A percentile compares a stretch with the other conserved stretches of the same genome.
phyloP scores from a whole-genome alignment of 768 basidiomycete species.

The Xanthoconium stramineum region DNA sequence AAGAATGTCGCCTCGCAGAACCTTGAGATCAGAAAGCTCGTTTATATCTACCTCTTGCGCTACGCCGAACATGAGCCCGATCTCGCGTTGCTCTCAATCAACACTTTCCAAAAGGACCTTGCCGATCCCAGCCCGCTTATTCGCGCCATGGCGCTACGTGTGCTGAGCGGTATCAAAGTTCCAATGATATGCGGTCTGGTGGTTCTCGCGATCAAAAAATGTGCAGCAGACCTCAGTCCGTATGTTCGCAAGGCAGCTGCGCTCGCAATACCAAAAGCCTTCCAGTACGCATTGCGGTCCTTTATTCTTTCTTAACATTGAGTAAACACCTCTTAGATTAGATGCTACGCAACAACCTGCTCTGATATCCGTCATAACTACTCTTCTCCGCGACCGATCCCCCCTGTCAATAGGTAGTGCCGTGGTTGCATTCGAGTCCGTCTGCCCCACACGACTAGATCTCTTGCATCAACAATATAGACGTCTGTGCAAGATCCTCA shows the following conservation, averaged over 20 bases:
- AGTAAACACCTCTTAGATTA: slow-evolving; percentile 46
- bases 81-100: slow-evolving; percentile 92
- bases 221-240: slow-evolving; percentile 86
- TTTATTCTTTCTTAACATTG: not conserved
- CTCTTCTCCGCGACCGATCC: slow-evolving; percentile 68
- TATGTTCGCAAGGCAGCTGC: slow-evolving; percentile 94
- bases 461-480: slow-evolving; percentile 88
- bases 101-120: slow-evolving; percentile 97
- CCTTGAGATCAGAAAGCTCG: slow-evolving; percentile 92
- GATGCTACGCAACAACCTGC: slow-evolving; percentile 69
- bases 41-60: slow-evolving; percentile 95
- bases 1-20: slow-evolving; percentile 94
- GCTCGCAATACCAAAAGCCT: slow-evolving; percentile 83
- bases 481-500: slow-evolving; percentile 74
- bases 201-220: slow-evolving; percentile 87
- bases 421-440: slow-evolving; percentile 76
- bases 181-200: slow-evolving; percentile 85
- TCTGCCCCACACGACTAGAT: slow-evolving; percentile 86
- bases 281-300: slow-evolving; percentile 50
- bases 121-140: slow-evolving; percentile 91
- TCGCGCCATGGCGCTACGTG: slow-evolving; percentile 92
- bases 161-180: slow-evolving; percentile 88
- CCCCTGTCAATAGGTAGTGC: slow-evolving; percentile 88
- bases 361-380: slow-evolving; percentile 65
- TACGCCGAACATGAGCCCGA: slow-evolving; percentile 94